Evolutionary conservation across 1,284 basidiomycete genomes (phyloP).

Genomic region (Fistulinella cinereoalba): DNA sequence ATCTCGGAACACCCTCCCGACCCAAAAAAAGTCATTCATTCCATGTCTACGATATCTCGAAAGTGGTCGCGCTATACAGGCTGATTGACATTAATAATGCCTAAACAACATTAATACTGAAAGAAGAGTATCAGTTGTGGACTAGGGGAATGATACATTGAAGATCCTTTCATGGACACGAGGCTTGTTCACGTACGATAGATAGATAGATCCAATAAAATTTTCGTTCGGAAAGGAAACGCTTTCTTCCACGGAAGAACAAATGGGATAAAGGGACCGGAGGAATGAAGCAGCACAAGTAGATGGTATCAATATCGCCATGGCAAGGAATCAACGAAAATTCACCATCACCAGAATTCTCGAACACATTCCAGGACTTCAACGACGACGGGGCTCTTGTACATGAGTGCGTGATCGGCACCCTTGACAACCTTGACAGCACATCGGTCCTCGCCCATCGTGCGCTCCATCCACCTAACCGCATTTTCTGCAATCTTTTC

Average conservation of each 20-base stretch:
- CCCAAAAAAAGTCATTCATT: background rate
- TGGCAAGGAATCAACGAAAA: background rate
- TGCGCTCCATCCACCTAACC: conserved; percentile 86
- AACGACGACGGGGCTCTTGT: conserved; percentile 81
- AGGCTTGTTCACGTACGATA: conserved; percentile 29
- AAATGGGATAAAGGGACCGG: conserved; percentile 16
- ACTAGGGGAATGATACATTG: conserved; percentile 33
- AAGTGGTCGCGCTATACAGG: conserved; percentile 18
- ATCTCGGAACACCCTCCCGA: too few species aligned
- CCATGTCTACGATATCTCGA: background rate
- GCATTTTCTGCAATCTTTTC: conserved; percentile 90
- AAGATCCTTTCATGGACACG: conserved; percentile 26
- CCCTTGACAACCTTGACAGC: conserved; percentile 79
- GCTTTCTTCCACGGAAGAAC: conserved; percentile 14
- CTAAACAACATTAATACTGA: conserved; percentile 35
- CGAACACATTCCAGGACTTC: conserved; percentile 78
- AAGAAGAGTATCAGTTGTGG: conserved; percentile 17
- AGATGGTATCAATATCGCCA: conserved; percentile 8
- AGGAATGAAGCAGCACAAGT: conserved; percentile 17
- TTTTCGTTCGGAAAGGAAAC: conserved; percentile 3
- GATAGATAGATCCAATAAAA: conserved; percentile 16
- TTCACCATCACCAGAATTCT: conserved; percentile 51
- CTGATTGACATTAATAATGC: conserved; percentile 31
- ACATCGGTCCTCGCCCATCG: conserved; percentile 76
- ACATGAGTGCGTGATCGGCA: conserved; percentile 92